Evolutionary conservation across 176 grass and related monocot species (phyloP), one percentile per base, ranked within the genome.

Genomic region (Thalia dealbata): DNA sequence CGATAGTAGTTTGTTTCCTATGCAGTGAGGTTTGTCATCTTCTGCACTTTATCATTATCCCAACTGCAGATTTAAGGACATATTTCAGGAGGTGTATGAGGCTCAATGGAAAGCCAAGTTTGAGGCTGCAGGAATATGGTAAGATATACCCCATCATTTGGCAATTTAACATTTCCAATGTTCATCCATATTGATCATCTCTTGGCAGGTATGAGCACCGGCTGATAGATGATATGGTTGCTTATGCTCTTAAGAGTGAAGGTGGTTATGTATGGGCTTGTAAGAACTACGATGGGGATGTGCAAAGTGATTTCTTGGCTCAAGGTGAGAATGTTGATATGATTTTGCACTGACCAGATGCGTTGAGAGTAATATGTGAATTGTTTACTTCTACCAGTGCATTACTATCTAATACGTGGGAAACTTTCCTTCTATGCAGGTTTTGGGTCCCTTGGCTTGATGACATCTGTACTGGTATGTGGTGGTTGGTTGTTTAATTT

Each of bases 241-340:
- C 95, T 24, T 99, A 99, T 91, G 90, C 90, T 77, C 76, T 99
- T 52, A 99, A 99, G 85, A 99, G 90, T 27, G 95, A 93, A 41
- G 95, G 95, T 69, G 90, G 90, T 50, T 99, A 99, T 78, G 95
- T 93, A 8, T 99, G 95, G 95, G 90, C 95, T 0, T 99, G 95
- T 69, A 99, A 99, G 84, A 99, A 99, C 78, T 99, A 99, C 68
- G 95, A 99, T 42, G 95, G 95, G 77, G 95, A 99, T 25, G 95
- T 97, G 72, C 95, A 99, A 67, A 99, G 95, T 74, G 95, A 99
- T 75, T 88, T 92, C 14, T 87, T 97, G 69, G 95, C 95, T 27
- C 95, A 97, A 97, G 92, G 92, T 91, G 18, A 27, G 6, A 3
- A 72, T 12, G 14, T 25, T 51, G 6, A 6, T 26, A 0, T 29